A percentile compares a stretch with the other conserved stretches of the same genome.
These are phyloP conservation scores for Rhizoclosmatium globosum DNA, from an alignment of 192 early-diverging fungal species.

Conservation along the genomic window DNA sequence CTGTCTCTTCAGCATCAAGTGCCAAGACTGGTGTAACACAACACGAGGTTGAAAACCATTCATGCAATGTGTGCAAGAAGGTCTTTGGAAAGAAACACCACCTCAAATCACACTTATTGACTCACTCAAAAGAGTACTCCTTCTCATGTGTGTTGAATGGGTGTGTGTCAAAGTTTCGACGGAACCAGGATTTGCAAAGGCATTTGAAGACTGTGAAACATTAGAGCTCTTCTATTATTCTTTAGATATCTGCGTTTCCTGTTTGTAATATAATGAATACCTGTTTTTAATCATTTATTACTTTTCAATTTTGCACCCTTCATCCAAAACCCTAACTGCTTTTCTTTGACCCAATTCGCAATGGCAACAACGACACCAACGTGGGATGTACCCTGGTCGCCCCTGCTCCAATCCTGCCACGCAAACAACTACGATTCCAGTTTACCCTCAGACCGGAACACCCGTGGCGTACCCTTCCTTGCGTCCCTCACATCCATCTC, in stretches of 20 bases:
- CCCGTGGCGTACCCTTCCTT: too few species aligned
- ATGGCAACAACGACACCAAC: background rate
- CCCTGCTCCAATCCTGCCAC: background rate
- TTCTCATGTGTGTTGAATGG: background rate
- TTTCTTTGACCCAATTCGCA: too few species aligned
- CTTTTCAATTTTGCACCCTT: background rate
- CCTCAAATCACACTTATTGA: constrained; percentile 9
- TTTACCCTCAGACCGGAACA: constrained; percentile 20
- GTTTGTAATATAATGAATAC: background rate
- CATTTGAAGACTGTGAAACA: constrained; percentile 12
- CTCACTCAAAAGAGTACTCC: constrained; percentile 17
- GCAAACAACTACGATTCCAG: constrained; percentile 13
- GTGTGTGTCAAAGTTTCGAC: constrained; percentile 8
- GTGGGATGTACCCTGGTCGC: constrained; percentile 7
- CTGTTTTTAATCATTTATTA: background rate
- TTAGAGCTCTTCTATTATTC: background rate
- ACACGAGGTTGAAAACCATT: too few species aligned
- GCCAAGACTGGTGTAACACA: background rate
- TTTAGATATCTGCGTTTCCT: background rate
- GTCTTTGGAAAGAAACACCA: background rate
- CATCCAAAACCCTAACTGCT: background rate
- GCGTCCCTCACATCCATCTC: too few species aligned
- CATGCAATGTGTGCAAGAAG: background rate
- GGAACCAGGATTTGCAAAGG: constrained; percentile 7
- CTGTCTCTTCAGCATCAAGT: background rate